Evolutionary conservation across 805 yeast species (phyloP).

Genomic region (Barnettozyma botsteinii): DNA sequence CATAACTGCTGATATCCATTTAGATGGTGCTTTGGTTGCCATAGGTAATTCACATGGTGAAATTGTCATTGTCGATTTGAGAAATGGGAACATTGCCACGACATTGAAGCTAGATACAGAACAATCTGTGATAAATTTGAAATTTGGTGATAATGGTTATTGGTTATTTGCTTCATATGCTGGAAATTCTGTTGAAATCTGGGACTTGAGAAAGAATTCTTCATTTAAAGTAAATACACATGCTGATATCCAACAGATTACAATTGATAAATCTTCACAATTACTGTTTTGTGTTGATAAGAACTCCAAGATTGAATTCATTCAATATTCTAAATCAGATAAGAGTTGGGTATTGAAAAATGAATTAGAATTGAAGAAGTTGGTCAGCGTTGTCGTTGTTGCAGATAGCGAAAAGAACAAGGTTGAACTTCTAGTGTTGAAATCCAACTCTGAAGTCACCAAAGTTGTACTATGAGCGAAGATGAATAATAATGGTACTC

Average conservation of each 20-base stretch:
- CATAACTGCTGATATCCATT: conserved; percentile 29
- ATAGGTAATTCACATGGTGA: conserved; percentile 27
- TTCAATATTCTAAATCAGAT: conserved; percentile 18
- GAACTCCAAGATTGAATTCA: conserved; percentile 9
- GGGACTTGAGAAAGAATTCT: conserved; percentile 43
- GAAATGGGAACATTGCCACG: conserved; percentile 29
- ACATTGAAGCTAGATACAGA: conserved; percentile 14
- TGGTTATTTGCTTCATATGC: conserved; percentile 40
- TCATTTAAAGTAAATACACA: conserved; percentile 8
- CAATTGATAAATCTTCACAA: conserved; percentile 23
- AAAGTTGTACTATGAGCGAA: background rate
- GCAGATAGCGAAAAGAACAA: conserved; percentile 12
- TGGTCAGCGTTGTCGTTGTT: conserved; percentile 12
- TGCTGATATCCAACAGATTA: conserved; percentile 6
- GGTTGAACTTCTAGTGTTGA: conserved; percentile 2
- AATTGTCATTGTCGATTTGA: conserved; percentile 30
- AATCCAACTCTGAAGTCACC: conserved; percentile 4
- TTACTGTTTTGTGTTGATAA: conserved; percentile 12
- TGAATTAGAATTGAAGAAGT: conserved; percentile 8
- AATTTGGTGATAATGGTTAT: conserved; percentile 61
- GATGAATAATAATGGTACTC: background rate
- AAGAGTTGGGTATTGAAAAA: conserved; percentile 18
- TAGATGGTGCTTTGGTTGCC: conserved; percentile 43
- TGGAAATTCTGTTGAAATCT: conserved; percentile 30
- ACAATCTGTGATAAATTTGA: conserved; percentile 28